Evolutionary conservation across 352 stramenopile genomes (phyloP).

Genomic region (Lagenidium giganteum): DNA sequence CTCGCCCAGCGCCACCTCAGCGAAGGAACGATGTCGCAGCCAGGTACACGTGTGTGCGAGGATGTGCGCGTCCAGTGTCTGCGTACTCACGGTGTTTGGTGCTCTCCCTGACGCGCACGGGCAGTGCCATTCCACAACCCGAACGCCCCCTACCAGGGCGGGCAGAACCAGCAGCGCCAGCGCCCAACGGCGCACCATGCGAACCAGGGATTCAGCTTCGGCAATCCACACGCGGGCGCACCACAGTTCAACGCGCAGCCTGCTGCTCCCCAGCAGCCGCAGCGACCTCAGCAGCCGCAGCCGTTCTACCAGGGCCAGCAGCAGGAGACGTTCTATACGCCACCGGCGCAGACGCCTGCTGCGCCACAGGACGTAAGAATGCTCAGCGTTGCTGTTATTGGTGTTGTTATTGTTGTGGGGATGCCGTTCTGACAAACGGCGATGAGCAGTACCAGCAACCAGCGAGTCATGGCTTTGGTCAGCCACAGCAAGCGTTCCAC

Average conservation of each 20-base stretch:
- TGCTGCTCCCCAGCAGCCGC: constrained; percentile 30
- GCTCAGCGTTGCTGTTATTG: too few species aligned
- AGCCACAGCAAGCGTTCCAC: too few species aligned
- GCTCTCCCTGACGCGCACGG: not conserved
- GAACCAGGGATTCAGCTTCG: constrained; percentile 13
- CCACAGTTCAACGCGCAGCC: constrained; percentile 28
- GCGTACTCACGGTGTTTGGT: not conserved
- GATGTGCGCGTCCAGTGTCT: not conserved
- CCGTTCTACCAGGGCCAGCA: constrained; percentile 12
- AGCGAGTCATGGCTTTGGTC: too few species aligned
- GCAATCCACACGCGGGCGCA: constrained; percentile 27
- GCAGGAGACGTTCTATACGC: too few species aligned
- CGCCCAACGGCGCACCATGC: constrained; percentile 20
- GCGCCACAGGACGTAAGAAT: too few species aligned
- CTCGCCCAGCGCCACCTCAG: too few species aligned
- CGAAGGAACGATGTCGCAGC: constrained; percentile 21
- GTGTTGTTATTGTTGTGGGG: too few species aligned
- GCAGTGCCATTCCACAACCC: constrained; percentile 57
- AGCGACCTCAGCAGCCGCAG: constrained; percentile 15
- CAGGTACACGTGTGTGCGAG: constrained; percentile 15
- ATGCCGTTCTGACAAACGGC: too few species aligned
- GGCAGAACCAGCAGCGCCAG: constrained; percentile 24
- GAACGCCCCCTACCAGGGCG: constrained; percentile 29
- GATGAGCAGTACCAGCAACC: too few species aligned
- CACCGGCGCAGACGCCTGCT: too few species aligned